Base-by-base conservation (phyloP, 129 eudicot species). In the Silybum marianum region DNA sequence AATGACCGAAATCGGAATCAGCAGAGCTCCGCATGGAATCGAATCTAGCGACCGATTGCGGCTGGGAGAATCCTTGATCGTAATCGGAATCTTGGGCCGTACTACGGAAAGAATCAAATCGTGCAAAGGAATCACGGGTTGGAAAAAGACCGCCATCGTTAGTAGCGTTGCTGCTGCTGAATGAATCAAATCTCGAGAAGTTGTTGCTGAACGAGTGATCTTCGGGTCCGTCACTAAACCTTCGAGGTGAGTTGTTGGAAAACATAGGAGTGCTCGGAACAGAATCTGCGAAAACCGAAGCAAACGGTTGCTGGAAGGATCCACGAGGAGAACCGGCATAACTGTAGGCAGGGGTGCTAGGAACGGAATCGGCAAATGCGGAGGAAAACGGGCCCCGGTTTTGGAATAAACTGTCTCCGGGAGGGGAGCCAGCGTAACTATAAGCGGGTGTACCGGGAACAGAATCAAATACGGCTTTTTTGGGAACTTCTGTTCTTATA, bases 341-440 rank as follows among this genome's bases (percentile, higher is more conserved):
- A 51, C 87, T 87, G 81, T 84, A 89, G 19, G 83, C 82, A 68
- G 97, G 95, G 44, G 98, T 93, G 85, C 97, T 86, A 22, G 98
- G 98, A 38, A 93, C 98, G 22, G 98, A 93, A 78, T 91, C 93
- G 7, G 88, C 88, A 79, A 91, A 91, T n/a, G 89, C 78, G 71
- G 90, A 91, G 18, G 89, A 85, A 84, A 88, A 93, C 16, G 88
- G 85, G 75, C 90, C 84, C 39, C 80, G 84, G 84, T 78, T 82
- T 71, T 80, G 86, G 85, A 90, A 89, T 72, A 93, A 24, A 62
- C 42, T 88, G 44, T 90, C 93, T 24, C 79, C 86, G 3, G 78
- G 77, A 0, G 90, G 90, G 25, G 91, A 78, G 81, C 69, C 85
- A n/a, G 75, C 73, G 23, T 76, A 81, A 65, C 85, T 85, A 46